Evolutionary conservation across 2,329 filamentous ascomycete species (phyloP).

Genomic region (Fusarium chaquense): DNA sequence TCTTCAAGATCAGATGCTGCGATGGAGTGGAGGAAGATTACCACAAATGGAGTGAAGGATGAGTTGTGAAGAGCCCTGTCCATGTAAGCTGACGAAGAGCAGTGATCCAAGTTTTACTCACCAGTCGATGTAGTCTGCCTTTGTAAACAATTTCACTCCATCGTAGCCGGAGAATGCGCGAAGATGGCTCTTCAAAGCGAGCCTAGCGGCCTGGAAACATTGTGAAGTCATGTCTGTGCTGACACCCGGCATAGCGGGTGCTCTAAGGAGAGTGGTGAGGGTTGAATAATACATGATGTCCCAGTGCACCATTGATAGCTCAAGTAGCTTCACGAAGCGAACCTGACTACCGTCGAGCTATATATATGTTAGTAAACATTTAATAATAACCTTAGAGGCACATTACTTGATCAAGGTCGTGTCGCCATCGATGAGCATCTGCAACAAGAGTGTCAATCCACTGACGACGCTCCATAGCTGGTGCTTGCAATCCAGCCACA

Average conservation of each 20-base stretch:
- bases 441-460: constrained; percentile 16
- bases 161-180: constrained; percentile 33
- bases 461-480: constrained; percentile 13
- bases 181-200: constrained; percentile 29
- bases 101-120: background rate
- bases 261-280: constrained; percentile 29
- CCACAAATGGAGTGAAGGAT: constrained; percentile 39
- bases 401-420: constrained; percentile 22
- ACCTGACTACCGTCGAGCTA: constrained; percentile 28
- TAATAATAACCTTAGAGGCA: rapidly evolving
- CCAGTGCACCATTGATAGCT: constrained; percentile 27
- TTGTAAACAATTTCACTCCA: constrained; percentile 17
- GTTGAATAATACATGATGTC: constrained; percentile 43
- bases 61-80: constrained; percentile 40
- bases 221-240: constrained; percentile 27
- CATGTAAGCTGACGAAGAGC: constrained; percentile 1
- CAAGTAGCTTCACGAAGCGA: constrained; percentile 2
- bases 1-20: constrained; percentile 23
- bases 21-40: constrained; percentile 37
- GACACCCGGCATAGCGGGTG: constrained; percentile 17
- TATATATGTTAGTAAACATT: background rate
- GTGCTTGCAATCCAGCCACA: constrained; percentile 3
- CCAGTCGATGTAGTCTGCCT: constrained; percentile 40
- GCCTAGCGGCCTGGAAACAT: constrained; percentile 36
- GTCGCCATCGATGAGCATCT: constrained; percentile 28